phyloP scores from a whole-genome alignment of 1,284 basidiomycete species.

The Ceratobasidium sp. region DNA sequence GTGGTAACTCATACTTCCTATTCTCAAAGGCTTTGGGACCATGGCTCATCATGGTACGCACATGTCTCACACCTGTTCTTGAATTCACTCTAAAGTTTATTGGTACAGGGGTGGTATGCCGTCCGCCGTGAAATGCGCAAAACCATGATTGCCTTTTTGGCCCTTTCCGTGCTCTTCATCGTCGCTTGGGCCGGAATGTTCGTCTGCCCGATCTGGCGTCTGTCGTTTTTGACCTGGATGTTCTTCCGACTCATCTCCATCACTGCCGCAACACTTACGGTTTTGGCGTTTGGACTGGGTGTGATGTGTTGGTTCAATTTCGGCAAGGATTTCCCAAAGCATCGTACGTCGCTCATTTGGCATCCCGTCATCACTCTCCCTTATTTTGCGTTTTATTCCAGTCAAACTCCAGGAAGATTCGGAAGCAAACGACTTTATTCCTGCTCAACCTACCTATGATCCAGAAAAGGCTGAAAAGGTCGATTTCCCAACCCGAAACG shows the following conservation, averaged over 20 bases:
- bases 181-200: slow-evolving; percentile 74
- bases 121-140: slow-evolving; percentile 68
- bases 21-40: slow-evolving; percentile 63
- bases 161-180: slow-evolving; percentile 65
- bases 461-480: slow-evolving; percentile 60
- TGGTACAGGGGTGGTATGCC: slow-evolving; percentile 75
- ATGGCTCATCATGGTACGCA: slow-evolving; percentile 70
- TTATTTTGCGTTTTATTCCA: slow-evolving; percentile 46
- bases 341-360: slow-evolving; percentile 62
- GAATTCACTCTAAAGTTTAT: slow-evolving; percentile 22
- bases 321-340: slow-evolving; percentile 70
- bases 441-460: slow-evolving; percentile 45
- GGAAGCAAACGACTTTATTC: slow-evolving; percentile 59
- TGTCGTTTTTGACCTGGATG: slow-evolving; percentile 70
- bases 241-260: slow-evolving; percentile 73
- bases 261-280: slow-evolving; percentile 64
- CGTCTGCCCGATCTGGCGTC: slow-evolving; percentile 63
- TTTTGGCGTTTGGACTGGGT: slow-evolving; percentile 65
- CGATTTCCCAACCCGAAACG: slow-evolving; percentile 61
- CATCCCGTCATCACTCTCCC: neutral
- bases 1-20: slow-evolving; percentile 1
- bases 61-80: too few species aligned
- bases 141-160: slow-evolving; percentile 68
- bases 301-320: slow-evolving; percentile 74
- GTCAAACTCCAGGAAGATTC: slow-evolving; percentile 65